These are phyloP conservation scores for Erythrobasidium hasegawianum DNA, from an alignment of 1,284 basidiomycete species.

Conservation along the genomic window DNA sequence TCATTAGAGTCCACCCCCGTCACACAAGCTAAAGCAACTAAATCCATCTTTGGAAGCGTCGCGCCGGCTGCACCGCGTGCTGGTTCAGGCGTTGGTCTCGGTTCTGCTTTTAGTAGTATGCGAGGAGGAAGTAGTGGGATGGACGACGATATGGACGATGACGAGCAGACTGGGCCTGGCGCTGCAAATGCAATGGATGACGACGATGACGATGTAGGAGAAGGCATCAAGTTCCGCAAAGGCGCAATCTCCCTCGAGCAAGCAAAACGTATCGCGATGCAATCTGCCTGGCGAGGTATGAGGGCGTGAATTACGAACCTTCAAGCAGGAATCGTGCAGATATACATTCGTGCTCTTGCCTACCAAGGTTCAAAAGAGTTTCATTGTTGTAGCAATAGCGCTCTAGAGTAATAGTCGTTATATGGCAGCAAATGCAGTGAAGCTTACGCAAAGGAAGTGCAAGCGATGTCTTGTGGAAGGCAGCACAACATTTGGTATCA, in stretches of 20 bases:
- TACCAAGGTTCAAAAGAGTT: too few relatives aligned
- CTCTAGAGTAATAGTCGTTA: too few relatives aligned
- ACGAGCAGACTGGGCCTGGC: neutral
- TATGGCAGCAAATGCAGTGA: neutral
- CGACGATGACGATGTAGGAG: constrained; percentile 36
- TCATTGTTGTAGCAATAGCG: too few relatives aligned
- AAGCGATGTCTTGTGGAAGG: too few relatives aligned
- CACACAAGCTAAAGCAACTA: constrained; percentile 34
- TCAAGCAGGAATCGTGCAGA: too few relatives aligned
- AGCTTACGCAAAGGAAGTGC: neutral
- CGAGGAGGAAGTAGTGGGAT: neutral
- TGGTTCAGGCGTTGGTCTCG: constrained; percentile 24
- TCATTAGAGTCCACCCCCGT: constrained; percentile 40
- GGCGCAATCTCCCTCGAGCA: constrained; percentile 37
- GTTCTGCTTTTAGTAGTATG: constrained; percentile 17
- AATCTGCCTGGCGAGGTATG: constrained; percentile 41
- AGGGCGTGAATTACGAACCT: constrained; percentile 4
- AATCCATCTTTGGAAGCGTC: constrained; percentile 35
- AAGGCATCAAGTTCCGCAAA: constrained; percentile 39
- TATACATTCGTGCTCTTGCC: too few relatives aligned
- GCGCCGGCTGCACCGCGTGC: constrained; percentile 4
- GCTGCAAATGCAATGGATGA: constrained; percentile 36
- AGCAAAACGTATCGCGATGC: constrained; percentile 46
- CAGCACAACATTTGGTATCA: too few relatives aligned
- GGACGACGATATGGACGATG: constrained; percentile 38